Evolutionary conservation across 768 basidiomycete species (phyloP).

Genomic region (Rhizopogon salebrosus): DNA sequence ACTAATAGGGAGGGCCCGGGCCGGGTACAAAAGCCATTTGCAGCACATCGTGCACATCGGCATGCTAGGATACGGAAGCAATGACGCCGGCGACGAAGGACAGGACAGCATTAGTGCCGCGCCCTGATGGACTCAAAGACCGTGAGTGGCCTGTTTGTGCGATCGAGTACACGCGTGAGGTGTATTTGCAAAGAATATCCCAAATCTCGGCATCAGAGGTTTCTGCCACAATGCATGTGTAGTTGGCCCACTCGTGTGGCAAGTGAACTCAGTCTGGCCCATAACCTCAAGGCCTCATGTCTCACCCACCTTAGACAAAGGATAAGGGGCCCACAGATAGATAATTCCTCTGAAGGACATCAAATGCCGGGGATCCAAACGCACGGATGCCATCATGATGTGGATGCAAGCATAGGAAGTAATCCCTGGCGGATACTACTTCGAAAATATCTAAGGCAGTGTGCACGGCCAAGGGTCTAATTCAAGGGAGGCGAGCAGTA

Average conservation of each 20-base stretch:
- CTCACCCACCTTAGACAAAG: neutral
- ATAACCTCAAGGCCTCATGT: no score
- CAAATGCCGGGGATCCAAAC: constrained; percentile 16
- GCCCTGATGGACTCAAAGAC: neutral
- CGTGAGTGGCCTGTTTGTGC: no score
- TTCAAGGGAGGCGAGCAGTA: no score
- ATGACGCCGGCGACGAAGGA: constrained; percentile 9
- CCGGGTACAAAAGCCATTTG: constrained; percentile 20
- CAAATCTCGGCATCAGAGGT: constrained; percentile 10
- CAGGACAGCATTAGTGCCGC: constrained; percentile 8
- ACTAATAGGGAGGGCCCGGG: no score
- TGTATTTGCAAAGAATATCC: constrained; percentile 15
- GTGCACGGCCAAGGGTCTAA: neutral
- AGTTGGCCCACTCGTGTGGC: no score
- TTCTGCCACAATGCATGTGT: neutral
- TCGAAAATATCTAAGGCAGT: neutral
- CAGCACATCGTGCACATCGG: constrained; percentile 11
- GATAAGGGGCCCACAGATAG: constrained; percentile 17
- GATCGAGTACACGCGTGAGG: constrained; percentile 13
- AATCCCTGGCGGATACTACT: neutral
- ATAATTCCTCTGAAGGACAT: constrained; percentile 20
- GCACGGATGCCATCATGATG: constrained; percentile 21
- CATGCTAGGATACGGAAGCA: constrained; percentile 22
- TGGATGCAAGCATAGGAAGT: constrained; percentile 17
- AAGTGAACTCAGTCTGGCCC: neutral